These are phyloP conservation scores for Kurtzmaniella quercitrusa DNA, from an alignment of 1,139 yeast species.

Conservation along the genomic window DNA sequence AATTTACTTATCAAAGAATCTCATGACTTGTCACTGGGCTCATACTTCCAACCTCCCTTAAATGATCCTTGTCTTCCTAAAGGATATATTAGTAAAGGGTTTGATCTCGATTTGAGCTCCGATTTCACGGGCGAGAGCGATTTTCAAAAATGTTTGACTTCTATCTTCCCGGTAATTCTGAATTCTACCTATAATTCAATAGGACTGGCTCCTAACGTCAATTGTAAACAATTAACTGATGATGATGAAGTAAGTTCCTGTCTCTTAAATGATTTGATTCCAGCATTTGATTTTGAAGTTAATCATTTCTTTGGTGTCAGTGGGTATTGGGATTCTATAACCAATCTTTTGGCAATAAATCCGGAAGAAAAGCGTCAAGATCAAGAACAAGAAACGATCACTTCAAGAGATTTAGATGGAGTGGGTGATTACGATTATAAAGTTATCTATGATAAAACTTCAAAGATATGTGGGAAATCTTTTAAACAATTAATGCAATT, in stretches of 20 bases:
- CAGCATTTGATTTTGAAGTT: constrained; percentile 64
- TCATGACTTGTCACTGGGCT: constrained; percentile 13
- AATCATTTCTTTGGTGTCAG: constrained; percentile 75
- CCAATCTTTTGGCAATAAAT: constrained; percentile 32
- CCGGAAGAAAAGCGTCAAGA: constrained; percentile 10
- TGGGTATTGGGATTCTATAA: constrained; percentile 76
- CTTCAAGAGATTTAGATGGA: constrained; percentile 10
- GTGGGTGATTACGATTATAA: constrained; percentile 30
- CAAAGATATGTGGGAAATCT: constrained; percentile 41
- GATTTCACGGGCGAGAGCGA: constrained; percentile 58
- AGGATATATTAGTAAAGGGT: constrained; percentile 27
- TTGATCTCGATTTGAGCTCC: constrained; percentile 20
- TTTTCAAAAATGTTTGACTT: constrained; percentile 48
- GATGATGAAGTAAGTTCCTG: constrained; percentile 40
- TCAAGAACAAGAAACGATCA: neutral
- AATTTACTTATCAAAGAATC: constrained; percentile 28
- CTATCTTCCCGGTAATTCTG: constrained; percentile 51
- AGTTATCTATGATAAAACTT: constrained; percentile 39
- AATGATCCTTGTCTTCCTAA: constrained; percentile 64
- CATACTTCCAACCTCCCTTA: constrained; percentile 22
- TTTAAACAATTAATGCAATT: constrained; percentile 40
- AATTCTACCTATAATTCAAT: constrained; percentile 26
- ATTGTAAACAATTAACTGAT: constrained; percentile 29
- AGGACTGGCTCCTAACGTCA: constrained; percentile 13
- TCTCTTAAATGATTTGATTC: constrained; percentile 50